These are phyloP conservation scores for Capsicum baccatum DNA, from an alignment of 257 asterid species.

Conservation along the genomic window DNA sequence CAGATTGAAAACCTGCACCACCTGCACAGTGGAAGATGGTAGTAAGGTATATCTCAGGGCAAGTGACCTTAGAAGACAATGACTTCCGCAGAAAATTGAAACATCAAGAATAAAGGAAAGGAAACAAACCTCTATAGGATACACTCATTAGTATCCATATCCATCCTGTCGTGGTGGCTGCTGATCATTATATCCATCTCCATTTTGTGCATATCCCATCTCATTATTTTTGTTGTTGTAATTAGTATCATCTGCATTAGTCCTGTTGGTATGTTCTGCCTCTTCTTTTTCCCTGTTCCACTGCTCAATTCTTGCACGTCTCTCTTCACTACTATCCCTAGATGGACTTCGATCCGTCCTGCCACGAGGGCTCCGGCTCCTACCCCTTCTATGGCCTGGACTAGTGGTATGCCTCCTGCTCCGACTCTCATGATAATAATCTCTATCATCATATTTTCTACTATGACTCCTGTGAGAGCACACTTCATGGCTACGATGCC, in stretches of 20 bases:
- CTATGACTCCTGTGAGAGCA: slow-evolving; percentile 70
- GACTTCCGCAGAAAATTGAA: background rate
- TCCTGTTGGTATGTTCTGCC: slow-evolving; percentile 53
- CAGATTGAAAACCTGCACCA: slow-evolving; percentile 89
- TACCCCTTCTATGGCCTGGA: slow-evolving; percentile 65
- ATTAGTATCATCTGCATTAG: slow-evolving; percentile 34
- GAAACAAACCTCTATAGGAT: slow-evolving; percentile 59
- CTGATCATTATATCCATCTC: slow-evolving; percentile 40
- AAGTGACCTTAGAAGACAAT: slow-evolving; percentile 32
- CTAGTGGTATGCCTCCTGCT: slow-evolving; percentile 75
- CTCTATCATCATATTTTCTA: slow-evolving; percentile 75
- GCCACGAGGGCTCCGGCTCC: slow-evolving; percentile 74
- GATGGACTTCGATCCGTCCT: slow-evolving; percentile 69
- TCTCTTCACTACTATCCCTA: slow-evolving; percentile 97
- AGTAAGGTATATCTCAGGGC: slow-evolving; percentile 59
- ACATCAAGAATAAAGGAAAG: slow-evolving; percentile 1
- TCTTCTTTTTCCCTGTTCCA: slow-evolving; percentile 95
- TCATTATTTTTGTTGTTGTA: slow-evolving; percentile 40
- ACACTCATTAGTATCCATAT: slow-evolving; percentile 50
- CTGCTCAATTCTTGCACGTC: slow-evolving; percentile 90
- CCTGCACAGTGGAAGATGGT: slow-evolving; percentile 99
- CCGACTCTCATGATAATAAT: slow-evolving; percentile 66
- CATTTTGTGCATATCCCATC: slow-evolving; percentile 39
- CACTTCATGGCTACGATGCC: slow-evolving; percentile 87
- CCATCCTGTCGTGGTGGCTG: slow-evolving; percentile 43